Percentiles rank a stretch among this genome's conserved stretches.
These are phyloP conservation scores for Smallanthus sonchifolius DNA, from an alignment of 129 eudicot species.

Conservation along the genomic window DNA sequence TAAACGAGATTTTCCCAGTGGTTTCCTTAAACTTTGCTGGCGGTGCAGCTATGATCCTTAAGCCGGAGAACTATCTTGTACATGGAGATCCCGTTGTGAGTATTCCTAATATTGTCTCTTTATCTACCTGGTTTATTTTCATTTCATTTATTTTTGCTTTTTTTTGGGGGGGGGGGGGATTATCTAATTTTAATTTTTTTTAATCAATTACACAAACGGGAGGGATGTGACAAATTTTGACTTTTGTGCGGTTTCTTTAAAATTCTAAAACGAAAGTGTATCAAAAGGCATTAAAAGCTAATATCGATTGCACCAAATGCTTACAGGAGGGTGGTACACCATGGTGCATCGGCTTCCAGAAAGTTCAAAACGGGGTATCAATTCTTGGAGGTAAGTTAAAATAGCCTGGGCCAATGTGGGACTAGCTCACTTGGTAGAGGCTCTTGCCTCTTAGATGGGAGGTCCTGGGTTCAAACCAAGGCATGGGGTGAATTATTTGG, in stretches of 20 bases:
- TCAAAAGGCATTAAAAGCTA: neutral
- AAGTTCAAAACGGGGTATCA: slow-evolving; percentile 59
- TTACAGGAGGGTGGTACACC: slow-evolving; percentile 77
- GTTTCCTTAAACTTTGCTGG: slow-evolving; percentile 92
- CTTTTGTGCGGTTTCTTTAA: neutral
- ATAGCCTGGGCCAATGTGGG: too few relatives aligned
- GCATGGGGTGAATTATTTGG: too few relatives aligned
- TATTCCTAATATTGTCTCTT: slow-evolving; percentile 8
- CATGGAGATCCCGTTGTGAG: slow-evolving; percentile 73
- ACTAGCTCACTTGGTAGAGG: too few relatives aligned
- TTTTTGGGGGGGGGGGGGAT: too few relatives aligned
- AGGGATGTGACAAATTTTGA: neutral
- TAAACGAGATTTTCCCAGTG: slow-evolving; percentile 60
- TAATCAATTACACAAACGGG: neutral
- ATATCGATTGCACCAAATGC: slow-evolving; percentile 6
- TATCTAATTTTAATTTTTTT: too few relatives aligned
- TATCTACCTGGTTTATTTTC: neutral
- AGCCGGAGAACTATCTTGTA: slow-evolving; percentile 78
- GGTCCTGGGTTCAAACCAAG: too few relatives aligned
- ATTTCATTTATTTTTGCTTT: too few relatives aligned
- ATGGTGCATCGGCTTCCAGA: slow-evolving; percentile 96
- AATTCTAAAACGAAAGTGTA: neutral
- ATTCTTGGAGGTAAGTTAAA: slow-evolving; percentile 84
- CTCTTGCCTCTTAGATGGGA: too few relatives aligned
- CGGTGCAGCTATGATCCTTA: slow-evolving; percentile 72